Evolutionary conservation across 345 rosid genomes (phyloP), one percentile per base, ranked within the genome.

Genomic region (Pugionium cornutum): DNA sequence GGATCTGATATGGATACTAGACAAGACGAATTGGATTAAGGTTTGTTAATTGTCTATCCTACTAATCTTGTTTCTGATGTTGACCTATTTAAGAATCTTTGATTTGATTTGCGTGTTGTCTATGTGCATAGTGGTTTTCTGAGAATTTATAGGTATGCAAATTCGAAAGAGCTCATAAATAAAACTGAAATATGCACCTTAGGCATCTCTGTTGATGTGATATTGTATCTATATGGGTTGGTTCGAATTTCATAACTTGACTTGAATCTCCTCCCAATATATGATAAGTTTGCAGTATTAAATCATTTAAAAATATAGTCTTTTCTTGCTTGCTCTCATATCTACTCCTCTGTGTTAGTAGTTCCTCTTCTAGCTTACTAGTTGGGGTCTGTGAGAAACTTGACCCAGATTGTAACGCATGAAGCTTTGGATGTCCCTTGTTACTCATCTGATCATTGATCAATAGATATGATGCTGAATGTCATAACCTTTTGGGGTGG

Each of bases 21-120:
- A 48, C 83, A 69, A 46, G 89, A 83, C 72, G 83, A 84, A 75
- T 78, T 87, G 75, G 88, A 84, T 71, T 84, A 69, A 84, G 77
- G 77, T 75, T 56, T 62, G 66, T 50, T 30, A 26, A 33, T 59
- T 57, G 7, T 53, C 34, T 43, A 34, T 53, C n/a, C n/a, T 1
- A 25, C 5, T 63, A 7, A 7, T 29, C 53, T n/a, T 44, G 8
- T 36, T 5, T 62, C 37, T 25, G 46, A 10, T 18, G 18, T 18
- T 18, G 18, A 18, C 42, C 2, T 2, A 7, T 4, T 6, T 26
- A 7, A 46, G 9, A 4, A 36, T 27, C 46, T 28, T 9, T 29
- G 29, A 3, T 1, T 4, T 57, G n/a, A n/a, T 41, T n/a, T 30
- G 6, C 33, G 4, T 58, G 50, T 42, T 58, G 41, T 18, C 10